These are phyloP conservation scores for Cladophialophora psammophila DNA, from an alignment of 2,329 filamentous ascomycete genomes.

Conservation along the genomic window DNA sequence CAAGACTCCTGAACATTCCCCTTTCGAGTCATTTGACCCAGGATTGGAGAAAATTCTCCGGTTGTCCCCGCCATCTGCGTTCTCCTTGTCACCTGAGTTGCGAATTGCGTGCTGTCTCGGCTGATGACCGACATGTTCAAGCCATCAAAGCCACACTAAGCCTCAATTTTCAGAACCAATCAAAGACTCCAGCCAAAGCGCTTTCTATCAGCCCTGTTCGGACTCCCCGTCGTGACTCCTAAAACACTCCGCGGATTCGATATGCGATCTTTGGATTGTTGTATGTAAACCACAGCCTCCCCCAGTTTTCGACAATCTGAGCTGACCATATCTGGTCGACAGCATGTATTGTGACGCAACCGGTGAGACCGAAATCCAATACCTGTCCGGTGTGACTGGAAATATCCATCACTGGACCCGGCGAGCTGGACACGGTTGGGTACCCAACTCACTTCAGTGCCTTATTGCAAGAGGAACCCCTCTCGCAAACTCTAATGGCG, in stretches of 20 bases:
- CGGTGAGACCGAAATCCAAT: constrained; percentile 1
- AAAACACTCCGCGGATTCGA: neutral
- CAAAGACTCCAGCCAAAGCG: neutral
- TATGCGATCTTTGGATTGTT: neutral
- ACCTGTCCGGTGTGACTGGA: neutral
- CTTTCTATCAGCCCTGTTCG: neutral
- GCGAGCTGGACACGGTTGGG: neutral
- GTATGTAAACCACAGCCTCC: constrained; percentile 13
- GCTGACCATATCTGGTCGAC: neutral
- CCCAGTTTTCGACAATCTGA: constrained; percentile 3
- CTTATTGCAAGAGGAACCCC: neutral
- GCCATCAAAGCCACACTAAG: constrained; percentile 16
- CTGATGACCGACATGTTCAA: constrained; percentile 8
- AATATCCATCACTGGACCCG: neutral
- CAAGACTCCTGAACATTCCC: neutral
- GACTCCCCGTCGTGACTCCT: neutral
- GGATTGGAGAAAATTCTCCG: constrained; percentile 15
- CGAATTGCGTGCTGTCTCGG: constrained; percentile 11
- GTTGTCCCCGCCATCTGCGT: neutral
- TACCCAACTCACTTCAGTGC: neutral
- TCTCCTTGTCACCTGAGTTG: neutral
- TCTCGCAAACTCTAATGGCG: neutral
- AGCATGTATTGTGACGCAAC: neutral
- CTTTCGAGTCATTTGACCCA: neutral
- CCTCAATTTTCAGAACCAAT: constrained; percentile 15